Base-by-base conservation (phyloP, 441 rosid genomes). In the Populus trichocarpa region DNA sequence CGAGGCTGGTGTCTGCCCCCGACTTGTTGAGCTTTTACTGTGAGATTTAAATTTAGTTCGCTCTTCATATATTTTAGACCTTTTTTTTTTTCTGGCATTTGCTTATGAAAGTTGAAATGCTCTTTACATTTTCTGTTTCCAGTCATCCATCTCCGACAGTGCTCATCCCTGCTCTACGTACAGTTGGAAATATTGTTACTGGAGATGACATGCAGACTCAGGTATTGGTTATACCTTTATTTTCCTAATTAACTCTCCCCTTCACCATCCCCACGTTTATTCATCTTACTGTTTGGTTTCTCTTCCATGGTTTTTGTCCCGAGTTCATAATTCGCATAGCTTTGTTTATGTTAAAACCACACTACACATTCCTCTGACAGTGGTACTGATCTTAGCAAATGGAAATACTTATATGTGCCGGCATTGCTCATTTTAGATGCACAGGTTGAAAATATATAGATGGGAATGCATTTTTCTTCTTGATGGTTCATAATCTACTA, bases 11-110 rank as follows among this genome's bases (percentile, higher is more conserved):
- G 93, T 92, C 30, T 87, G 90, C 77, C 87, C 86, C 46, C 85
- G 90, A 79, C 93, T 94, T 63, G 86, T 91, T 72, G 93, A 91
- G 59, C 91, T 91, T 81, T 83, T 94, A 57, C 75, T 76, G 94
- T 92, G 75, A 89, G 93, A 88, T 32, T 40, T 36, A 25, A 40
- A 40, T 6, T 36, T 53, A 12, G 30, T 57, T 30, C n/a, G 10
- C 32, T 59, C 6, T 14, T 67, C 13, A 28, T 64, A 28, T 46
- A 14, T 5, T 63, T 66, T 20, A 18, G 30, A 20, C 74, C 13
- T n/a, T n/a, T n/a, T 20, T 10, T 57, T 16, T 9, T 5, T 13
- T 6, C 28, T 64, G 5, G 68, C 25, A 23, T 50, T 23, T 78
- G 67, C 26, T 25, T 1, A 64, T 72, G 22, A 30, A 22, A 38